These are phyloP conservation scores for Trichoderma lentiforme DNA, from an alignment of 2,329 filamentous ascomycete species.

Conservation along the genomic window DNA sequence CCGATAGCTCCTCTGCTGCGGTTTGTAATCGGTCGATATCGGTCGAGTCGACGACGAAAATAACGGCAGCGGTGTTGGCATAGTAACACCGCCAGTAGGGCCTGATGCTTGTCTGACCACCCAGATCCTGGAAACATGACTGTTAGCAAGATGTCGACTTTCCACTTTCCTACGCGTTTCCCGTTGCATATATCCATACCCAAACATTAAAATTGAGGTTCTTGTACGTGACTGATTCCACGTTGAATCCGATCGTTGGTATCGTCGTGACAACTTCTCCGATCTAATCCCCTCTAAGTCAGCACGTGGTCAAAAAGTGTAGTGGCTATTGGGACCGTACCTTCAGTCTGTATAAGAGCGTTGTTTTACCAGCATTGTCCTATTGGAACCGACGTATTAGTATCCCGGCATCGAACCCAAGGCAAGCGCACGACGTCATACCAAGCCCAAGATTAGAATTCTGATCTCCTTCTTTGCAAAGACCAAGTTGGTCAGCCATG, in stretches of 20 bases:
- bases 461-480: conserved; percentile 97
- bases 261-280: conserved; percentile 99
- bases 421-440: conserved; percentile 44
- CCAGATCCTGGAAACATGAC: conserved; percentile 64
- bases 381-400: conserved; percentile 46
- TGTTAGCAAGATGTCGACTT: background rate
- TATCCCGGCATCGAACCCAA: background rate
- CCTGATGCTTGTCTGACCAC: conserved; percentile 96
- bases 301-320: background rate
- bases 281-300: conserved; percentile 57
- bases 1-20: conserved; percentile 84
- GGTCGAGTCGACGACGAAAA: conserved; percentile 97
- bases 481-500: conserved; percentile 68
- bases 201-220: conserved; percentile 99
- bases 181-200: conserved; percentile 51
- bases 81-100: conserved; percentile 99
- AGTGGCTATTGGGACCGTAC: conserved; percentile 42
- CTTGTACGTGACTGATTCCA: conserved; percentile 97
- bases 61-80: conserved; percentile 94
- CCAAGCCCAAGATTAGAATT: conserved; percentile 90
- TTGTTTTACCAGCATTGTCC: conserved; percentile 99
- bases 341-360: conserved; percentile 92
- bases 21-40: conserved; percentile 94
- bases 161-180: background rate
- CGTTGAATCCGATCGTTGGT: conserved; percentile 98